Evolutionary conservation across 2,329 filamentous ascomycete genomes (phyloP), one percentile per base, ranked within the genome.

Genomic region (Sporothrix phasma): DNA sequence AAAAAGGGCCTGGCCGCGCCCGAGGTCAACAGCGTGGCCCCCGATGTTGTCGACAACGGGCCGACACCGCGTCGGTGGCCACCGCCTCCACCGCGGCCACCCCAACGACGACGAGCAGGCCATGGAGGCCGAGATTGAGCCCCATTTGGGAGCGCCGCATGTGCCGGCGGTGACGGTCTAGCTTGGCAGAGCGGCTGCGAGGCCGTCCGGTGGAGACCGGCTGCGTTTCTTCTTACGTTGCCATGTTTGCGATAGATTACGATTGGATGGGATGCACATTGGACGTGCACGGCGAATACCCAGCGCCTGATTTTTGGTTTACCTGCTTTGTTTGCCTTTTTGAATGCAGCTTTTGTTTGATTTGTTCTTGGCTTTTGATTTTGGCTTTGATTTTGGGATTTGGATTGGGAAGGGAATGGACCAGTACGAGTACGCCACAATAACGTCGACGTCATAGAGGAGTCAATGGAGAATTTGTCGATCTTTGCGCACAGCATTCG

Each of bases 51-150:
- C n/a, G 60, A 64, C 22, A 56, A 66, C 37, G n/a, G n/a, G 67
- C 64, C 15, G 65, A 63, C 63, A 2, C 68, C 68, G 31, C 62
- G 61, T 8, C 66, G 67, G 61, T 6, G 5, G 11, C 24, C 22
- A 19, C 37, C 6, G 34, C 53, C 29, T 15, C 22, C 24, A 11
- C 37, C 22, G 31, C 31, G 2, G 11, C n/a, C n/a, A n/a, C n/a
- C n/a, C n/a, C n/a, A n/a, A 56, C 11, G 51, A 71, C 31, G 17
- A 69, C 56, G 74, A 76, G 66, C 69, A 70, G n/a, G 69, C 69
- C 22, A 76, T 76, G 72, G 74, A 74, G 26, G 69, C 67, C 8
- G 72, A 74, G 24, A 72, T 77, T 15, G 76, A 77, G 66, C 74
- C 74, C 11, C 66, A 66, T 24, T 51, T 67, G 47, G 58, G 59